Evolutionary conservation across 345 rosid species (phyloP).

Genomic region (Chamaenerion angustifolium): DNA sequence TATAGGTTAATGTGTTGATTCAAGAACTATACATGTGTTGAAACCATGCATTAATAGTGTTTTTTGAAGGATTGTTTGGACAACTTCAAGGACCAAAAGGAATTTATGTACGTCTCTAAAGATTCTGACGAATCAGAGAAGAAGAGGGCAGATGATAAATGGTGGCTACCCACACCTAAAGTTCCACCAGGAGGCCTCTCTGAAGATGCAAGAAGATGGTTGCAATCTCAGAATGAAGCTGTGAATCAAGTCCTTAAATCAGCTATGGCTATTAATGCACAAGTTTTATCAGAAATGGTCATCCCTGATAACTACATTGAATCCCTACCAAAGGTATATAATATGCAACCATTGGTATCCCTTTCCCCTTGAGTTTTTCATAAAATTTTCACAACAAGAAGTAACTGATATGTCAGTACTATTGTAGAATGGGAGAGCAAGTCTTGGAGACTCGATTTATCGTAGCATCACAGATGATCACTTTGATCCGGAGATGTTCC

Average conservation of each 20-base stretch:
- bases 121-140: conserved; percentile 22
- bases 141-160: conserved; percentile 36
- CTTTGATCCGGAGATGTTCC: conserved; percentile 65
- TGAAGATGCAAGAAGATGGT: conserved; percentile 43
- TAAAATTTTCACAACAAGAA: too few species aligned
- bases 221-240: conserved; percentile 64
- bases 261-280: conserved; percentile 86
- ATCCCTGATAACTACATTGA: conserved; percentile 88
- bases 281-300: conserved; percentile 77
- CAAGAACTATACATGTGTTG: too few species aligned
- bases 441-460: conserved; percentile 66
- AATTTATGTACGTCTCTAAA: conserved; percentile 36
- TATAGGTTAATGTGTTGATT: too few species aligned
- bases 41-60: too few species aligned
- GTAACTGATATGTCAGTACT: too few species aligned
- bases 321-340: conserved; percentile 54
- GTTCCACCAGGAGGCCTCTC: conserved; percentile 69
- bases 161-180: conserved; percentile 72
- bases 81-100: conserved; percentile 29
- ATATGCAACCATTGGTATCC: background rate
- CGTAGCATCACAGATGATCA: conserved; percentile 54
- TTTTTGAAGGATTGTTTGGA: conserved; percentile 43
- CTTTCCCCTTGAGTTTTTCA: too few species aligned
- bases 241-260: conserved; percentile 92
- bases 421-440: conserved; percentile 90